Percentiles rank a stretch among this genome's conserved stretches.
Conservation (phyloP, 306 rosid genomes). For the Castanospermum australe region DNA sequence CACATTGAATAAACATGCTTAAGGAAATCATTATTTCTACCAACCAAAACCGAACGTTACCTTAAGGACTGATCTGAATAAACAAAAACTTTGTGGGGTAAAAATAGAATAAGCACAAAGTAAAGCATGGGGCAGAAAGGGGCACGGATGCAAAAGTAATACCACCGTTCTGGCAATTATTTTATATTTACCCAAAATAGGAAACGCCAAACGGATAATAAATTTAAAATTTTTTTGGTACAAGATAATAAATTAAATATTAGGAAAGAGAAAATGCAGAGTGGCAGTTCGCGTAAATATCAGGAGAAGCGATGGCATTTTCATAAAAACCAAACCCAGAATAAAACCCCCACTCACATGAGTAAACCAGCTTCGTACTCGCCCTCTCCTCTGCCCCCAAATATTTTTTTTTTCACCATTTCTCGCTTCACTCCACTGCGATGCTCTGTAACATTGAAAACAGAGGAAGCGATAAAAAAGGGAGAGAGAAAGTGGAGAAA, state of each 20-base stretch:
- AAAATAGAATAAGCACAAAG: neutral
- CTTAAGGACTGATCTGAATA: too few relatives aligned
- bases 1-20: too few relatives aligned
- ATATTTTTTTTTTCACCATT: slow-evolving; percentile 5
- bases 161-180: neutral
- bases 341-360: slow-evolving; percentile 42
- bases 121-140: neutral
- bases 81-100: neutral
- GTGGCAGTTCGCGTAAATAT: slow-evolving; percentile 42
- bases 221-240: too few relatives aligned
- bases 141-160: neutral
- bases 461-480: slow-evolving; percentile 31
- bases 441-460: slow-evolving; percentile 43
- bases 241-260: too few relatives aligned
- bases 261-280: neutral
- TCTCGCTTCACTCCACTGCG: slow-evolving; percentile 2
- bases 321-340: slow-evolving; percentile 18
- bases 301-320: slow-evolving; percentile 14
- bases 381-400: slow-evolving; percentile 13
- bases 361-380: slow-evolving; percentile 10
- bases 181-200: neutral
- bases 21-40: too few relatives aligned
- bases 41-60: too few relatives aligned
- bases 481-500: neutral
- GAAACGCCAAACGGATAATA: neutral